Percentiles rank a stretch among this genome's conserved stretches.
These are phyloP conservation scores for Solanum infundibuliforme DNA, from an alignment of 257 asterid species.

Conservation along the genomic window DNA sequence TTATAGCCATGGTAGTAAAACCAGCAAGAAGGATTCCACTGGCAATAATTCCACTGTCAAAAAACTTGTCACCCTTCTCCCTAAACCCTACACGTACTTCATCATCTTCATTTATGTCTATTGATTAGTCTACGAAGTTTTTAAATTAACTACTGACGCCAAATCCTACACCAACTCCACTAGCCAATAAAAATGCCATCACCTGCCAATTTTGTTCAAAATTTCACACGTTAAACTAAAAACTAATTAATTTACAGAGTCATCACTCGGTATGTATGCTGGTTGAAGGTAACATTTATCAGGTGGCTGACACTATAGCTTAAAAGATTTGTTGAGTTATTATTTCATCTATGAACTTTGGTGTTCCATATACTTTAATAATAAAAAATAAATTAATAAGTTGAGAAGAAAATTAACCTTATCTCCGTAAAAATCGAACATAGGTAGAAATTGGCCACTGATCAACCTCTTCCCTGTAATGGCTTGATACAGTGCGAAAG, in stretches of 20 bases:
- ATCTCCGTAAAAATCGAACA: constrained; percentile 54
- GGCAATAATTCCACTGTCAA: not conserved
- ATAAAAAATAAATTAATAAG: too few species aligned
- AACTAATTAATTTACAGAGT: too few species aligned
- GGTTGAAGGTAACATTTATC: too few species aligned
- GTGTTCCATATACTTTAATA: too few species aligned
- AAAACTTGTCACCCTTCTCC: not conserved
- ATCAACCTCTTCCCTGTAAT: constrained; percentile 28
- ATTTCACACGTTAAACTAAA: not conserved
- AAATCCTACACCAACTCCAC: constrained; percentile 62
- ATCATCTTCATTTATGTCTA: not conserved
- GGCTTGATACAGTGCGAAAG: constrained; percentile 37
- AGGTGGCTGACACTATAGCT: not conserved
- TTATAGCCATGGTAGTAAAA: constrained; percentile 27
- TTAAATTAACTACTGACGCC: constrained; percentile 34
- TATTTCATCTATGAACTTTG: too few species aligned
- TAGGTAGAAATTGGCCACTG: constrained; percentile 21
- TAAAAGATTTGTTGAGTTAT: not conserved
- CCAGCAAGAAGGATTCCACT: constrained; percentile 27
- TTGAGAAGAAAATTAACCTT: constrained; percentile 19
- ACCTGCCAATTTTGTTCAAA: constrained; percentile 12
- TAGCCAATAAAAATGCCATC: constrained; percentile 36
- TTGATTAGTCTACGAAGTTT: not conserved
- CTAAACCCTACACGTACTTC: not conserved
- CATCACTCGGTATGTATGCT: too few species aligned